phyloP scores from a whole-genome alignment of 768 basidiomycete genomes.

The Chlorophyllum brunneum region DNA sequence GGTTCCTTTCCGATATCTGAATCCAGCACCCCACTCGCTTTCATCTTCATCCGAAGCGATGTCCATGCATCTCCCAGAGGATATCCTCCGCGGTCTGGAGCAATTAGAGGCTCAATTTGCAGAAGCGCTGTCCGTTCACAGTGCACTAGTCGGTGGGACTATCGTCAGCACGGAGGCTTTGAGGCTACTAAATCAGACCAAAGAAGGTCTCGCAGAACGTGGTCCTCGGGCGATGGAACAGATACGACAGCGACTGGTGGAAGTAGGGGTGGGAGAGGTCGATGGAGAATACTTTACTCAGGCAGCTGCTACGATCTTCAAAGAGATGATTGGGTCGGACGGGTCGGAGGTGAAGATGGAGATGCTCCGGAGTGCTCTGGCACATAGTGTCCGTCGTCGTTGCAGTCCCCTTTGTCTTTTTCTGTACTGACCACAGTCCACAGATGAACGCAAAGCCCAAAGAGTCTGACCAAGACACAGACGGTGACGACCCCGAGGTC shows the following conservation, averaged over 20 bases:
- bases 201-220: slow-evolving; percentile 8
- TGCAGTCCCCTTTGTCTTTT: no score
- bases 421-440: not conserved
- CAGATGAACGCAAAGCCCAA: not conserved
- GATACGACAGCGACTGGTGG: slow-evolving; percentile 6
- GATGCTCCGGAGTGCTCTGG: slow-evolving; percentile 6
- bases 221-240: slow-evolving; percentile 8
- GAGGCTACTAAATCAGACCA: not conserved
- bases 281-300: slow-evolving; percentile 7
- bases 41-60: not conserved
- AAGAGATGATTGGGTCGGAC: slow-evolving; percentile 8
- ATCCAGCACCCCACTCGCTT: not conserved
- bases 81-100: slow-evolving; percentile 8
- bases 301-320: slow-evolving; percentile 11
- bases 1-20: not conserved
- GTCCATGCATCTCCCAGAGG: slow-evolving; percentile 6
- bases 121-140: slow-evolving; percentile 10
- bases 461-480: slow-evolving; percentile 11
- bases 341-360: slow-evolving; percentile 11
- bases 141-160: slow-evolving; percentile 7
- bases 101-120: slow-evolving; percentile 12
- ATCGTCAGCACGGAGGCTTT: not conserved
- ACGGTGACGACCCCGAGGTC: slow-evolving; percentile 1
- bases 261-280: not conserved
- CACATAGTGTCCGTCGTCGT: slow-evolving; percentile 1